A percentile compares a stretch with the other conserved stretches of the same genome.
Evolutionary conservation across 352 stramenopile genomes (phyloP).

Genomic region (Lagenidium sp.): DNA sequence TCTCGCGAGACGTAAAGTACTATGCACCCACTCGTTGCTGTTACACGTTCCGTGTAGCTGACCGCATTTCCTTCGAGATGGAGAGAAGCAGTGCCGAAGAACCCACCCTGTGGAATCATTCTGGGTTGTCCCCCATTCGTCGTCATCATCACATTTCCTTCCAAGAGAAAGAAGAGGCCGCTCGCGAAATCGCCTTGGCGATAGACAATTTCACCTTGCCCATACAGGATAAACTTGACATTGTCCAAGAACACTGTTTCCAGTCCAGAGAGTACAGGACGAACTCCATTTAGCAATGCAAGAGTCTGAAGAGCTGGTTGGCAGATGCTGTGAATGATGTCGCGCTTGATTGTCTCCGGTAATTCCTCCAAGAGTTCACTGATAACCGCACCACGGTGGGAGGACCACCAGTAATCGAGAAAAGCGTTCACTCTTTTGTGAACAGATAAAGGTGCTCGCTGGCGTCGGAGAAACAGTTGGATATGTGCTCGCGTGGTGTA

Average conservation of each 20-base stretch:
- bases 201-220: conserved; percentile 58
- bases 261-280: conserved; percentile 31
- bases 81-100: conserved; percentile 41
- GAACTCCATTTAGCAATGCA: conserved; percentile 28
- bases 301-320: conserved; percentile 46
- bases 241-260: conserved; percentile 55
- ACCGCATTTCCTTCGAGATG: conserved; percentile 21
- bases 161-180: conserved; percentile 48
- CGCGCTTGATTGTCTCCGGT: conserved; percentile 41
- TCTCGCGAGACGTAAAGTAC: conserved; percentile 42
- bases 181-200: conserved; percentile 44
- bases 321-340: conserved; percentile 58
- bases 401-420: conserved; percentile 69
- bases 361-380: conserved; percentile 44
- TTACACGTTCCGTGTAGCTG: conserved; percentile 38
- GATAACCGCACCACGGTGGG: conserved; percentile 53
- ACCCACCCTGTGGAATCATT: conserved; percentile 31
- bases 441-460: conserved; percentile 44
- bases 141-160: conserved; percentile 41
- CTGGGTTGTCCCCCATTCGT: conserved; percentile 22
- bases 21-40: conserved; percentile 41
- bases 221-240: conserved; percentile 57
- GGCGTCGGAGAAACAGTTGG: conserved; percentile 54
- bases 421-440: conserved; percentile 61
- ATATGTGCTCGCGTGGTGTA: conserved; percentile 45